These are phyloP conservation scores for Eragrostis tef DNA, from an alignment of 202 grass and related monocot species.

Conservation along the genomic window DNA sequence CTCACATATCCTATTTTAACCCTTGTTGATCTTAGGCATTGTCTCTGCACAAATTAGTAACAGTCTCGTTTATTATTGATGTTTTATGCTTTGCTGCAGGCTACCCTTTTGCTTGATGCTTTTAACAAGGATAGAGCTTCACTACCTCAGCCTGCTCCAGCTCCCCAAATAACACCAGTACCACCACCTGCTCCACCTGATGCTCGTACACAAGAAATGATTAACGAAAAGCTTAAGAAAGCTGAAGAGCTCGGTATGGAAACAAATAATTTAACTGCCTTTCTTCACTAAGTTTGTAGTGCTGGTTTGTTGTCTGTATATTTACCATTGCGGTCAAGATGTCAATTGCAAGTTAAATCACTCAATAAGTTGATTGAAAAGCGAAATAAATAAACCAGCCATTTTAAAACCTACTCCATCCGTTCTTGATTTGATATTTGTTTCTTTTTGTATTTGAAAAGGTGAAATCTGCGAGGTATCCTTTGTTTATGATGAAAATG, in stretches of 20 bases:
- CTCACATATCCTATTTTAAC: not conserved
- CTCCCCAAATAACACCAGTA: conserved; percentile 50
- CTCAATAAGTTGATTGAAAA: not conserved
- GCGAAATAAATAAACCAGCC: not conserved
- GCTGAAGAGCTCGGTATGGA: conserved; percentile 90
- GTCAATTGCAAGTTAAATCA: not conserved
- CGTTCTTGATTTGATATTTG: not conserved
- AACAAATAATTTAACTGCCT: not conserved
- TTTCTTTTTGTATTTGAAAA: conserved; percentile 14
- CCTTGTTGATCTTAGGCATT: conserved; percentile 5
- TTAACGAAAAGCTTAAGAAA: conserved; percentile 94
- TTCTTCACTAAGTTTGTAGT: not conserved
- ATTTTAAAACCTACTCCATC: not conserved
- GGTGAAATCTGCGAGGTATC: not conserved
- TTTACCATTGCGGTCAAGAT: not conserved
- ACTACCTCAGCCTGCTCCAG: conserved; percentile 53
- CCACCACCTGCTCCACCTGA: conserved; percentile 60
- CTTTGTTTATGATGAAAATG: conserved; percentile 8
- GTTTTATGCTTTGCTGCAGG: conserved; percentile 55
- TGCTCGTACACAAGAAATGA: conserved; percentile 91
- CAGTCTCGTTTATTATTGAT: conserved; percentile 15
- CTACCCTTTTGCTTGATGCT: conserved; percentile 77
- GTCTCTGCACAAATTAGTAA: conserved; percentile 18
- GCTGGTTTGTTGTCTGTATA: not conserved
- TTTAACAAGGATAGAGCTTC: conserved; percentile 92